Base-by-base conservation (phyloP, 176 grass and related monocot species). In the Carex parvula region DNA sequence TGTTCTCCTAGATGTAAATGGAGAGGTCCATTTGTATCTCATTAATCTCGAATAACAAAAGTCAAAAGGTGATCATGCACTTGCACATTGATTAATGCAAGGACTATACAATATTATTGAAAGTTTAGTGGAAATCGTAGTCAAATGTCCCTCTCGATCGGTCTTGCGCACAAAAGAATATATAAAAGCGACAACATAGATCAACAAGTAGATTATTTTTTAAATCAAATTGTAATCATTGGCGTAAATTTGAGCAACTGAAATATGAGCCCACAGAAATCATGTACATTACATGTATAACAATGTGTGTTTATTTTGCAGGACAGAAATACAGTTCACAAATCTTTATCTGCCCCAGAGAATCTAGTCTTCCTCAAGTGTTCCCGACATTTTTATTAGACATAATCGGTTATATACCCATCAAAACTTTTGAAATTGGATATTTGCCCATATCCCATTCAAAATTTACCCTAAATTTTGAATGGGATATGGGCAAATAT, bases 111-210 rank as follows among this genome's bases (percentile, higher is more conserved):
- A 18, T 17, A 83, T 83, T 32, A 83, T 83, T 62, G 37, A 18
- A 65, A 32, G 61, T 32, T 83, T 77, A 68, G 61, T 68, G 61
- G 62, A 83, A 8, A 50, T 83, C 62, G 3, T 10, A 83, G 54
- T 83, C 80, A 83, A 68, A 83, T 83, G 80, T 83, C 80, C 73
- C 24, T 68, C 61, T 54, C n/a, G n/a, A n/a, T n/a, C n/a, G n/a
- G n/a, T n/a, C n/a, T n/a, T n/a, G n/a, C n/a, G n/a, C n/a, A n/a
- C n/a, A n/a, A n/a, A n/a, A n/a, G n/a, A n/a, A n/a, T n/a, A n/a
- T 17, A 14, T 3, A 32, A 42, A 44, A 60, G 78, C 3, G 57
- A 81, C 57, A 81, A 81, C 15, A 68, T 32, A 13, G 68, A 71
- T 9, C 18, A n/a, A 46, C 68, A 46, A n/a, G 37, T 71, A 71